These are phyloP conservation scores for Oryza coarctata DNA, from an alignment of 176 grass and related monocot genomes.

Conservation along the genomic window DNA sequence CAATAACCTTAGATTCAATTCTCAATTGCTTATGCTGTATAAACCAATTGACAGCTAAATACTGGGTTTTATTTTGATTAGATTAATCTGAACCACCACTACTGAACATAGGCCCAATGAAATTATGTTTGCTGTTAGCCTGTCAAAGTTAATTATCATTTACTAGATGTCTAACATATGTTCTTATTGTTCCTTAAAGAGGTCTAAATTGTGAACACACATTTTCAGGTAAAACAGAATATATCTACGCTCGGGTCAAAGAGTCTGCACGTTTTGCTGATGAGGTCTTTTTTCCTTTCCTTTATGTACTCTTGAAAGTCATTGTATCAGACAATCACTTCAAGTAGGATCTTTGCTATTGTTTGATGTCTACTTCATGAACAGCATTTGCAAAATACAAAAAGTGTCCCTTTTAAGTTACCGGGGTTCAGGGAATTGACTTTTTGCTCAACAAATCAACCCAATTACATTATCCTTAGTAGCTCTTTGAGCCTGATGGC, in stretches of 20 bases:
- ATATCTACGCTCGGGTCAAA: conserved; percentile 76
- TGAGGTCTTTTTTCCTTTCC: conserved; percentile 54
- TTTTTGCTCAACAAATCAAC: not conserved
- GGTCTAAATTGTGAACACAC: conserved; percentile 9
- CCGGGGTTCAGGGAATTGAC: conserved; percentile 12
- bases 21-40: conserved; percentile 6
- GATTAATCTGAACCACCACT: not conserved
- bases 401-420: conserved; percentile 3
- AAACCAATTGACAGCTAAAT: not conserved
- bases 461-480: not conserved
- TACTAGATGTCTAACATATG: conserved; percentile 15
- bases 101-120: not conserved
- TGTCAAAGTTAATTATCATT: not conserved
- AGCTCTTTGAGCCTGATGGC: not conserved
- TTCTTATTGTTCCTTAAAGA: conserved; percentile 14
- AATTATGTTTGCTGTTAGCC: not conserved
- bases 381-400: conserved; percentile 10
- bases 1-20: not conserved
- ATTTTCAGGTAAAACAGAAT: conserved; percentile 89
- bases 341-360: conserved; percentile 5
- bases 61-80: not conserved
- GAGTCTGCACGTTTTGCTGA: conserved; percentile 60
- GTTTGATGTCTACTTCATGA: not conserved
- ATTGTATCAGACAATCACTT: not conserved
- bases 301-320: conserved; percentile 4